These are phyloP conservation scores for Pseudogymnoascus sp. DNA, from an alignment of 2,329 filamentous ascomycete genomes.

Conservation along the genomic window DNA sequence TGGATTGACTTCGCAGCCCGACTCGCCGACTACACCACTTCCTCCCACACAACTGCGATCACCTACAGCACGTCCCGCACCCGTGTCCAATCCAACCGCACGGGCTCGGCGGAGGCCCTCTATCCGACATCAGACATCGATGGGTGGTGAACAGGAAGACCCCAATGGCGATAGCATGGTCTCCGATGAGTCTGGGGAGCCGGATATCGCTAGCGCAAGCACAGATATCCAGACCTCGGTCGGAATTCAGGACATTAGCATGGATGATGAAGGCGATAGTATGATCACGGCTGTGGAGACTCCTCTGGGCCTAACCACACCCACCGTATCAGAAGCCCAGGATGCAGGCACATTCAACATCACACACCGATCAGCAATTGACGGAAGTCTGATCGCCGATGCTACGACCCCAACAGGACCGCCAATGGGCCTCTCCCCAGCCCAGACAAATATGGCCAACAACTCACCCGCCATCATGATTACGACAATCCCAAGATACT, in stretches of 20 bases:
- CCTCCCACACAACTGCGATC: constrained; percentile 58
- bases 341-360: constrained; percentile 92
- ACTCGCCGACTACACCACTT: constrained; percentile 80
- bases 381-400: constrained; percentile 74
- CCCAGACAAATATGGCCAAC: constrained; percentile 55
- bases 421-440: constrained; percentile 65
- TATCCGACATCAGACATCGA: constrained; percentile 81
- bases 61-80: constrained; percentile 47
- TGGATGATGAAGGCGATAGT: constrained; percentile 67
- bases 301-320: constrained; percentile 66
- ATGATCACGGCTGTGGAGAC: constrained; percentile 66
- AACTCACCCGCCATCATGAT: constrained; percentile 70
- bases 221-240: constrained; percentile 75
- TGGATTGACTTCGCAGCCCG: constrained; percentile 77
- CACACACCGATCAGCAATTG: constrained; percentile 74
- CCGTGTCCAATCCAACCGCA: constrained; percentile 44
- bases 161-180: constrained; percentile 74
- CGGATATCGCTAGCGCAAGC: constrained; percentile 65
- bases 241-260: constrained; percentile 72
- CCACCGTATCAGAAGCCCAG: constrained; percentile 73
- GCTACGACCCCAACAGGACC: constrained; percentile 61
- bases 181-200: constrained; percentile 69
- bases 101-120: constrained; percentile 67
- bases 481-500: constrained; percentile 69
- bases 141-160: constrained; percentile 82